Conservation (phyloP, 306 rosid genomes). For the Carpinus viminea region DNA sequence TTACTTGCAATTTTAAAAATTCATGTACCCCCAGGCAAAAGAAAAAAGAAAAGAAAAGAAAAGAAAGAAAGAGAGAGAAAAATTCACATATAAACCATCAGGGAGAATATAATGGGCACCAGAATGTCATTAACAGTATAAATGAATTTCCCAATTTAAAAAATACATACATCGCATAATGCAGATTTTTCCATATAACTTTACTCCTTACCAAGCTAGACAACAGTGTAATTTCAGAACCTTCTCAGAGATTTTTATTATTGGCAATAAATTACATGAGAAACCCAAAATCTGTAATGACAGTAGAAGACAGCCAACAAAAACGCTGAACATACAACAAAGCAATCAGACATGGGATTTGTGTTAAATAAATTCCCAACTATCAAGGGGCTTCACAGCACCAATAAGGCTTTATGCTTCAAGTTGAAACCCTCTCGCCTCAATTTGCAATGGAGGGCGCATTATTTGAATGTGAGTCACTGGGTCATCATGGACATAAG, state of each 20-base stretch:
- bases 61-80: too few species aligned
- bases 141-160: neutral
- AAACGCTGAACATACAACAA: neutral
- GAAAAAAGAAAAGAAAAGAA: too few species aligned
- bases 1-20: neutral
- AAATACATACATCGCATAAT: neutral
- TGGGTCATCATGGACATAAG: neutral
- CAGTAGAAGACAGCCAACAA: slow-evolving; percentile 3
- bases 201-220: slow-evolving; percentile 16
- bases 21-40: neutral
- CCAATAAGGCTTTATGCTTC: neutral
- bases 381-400: neutral
- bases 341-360: slow-evolving; percentile 3
- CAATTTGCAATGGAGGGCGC: neutral
- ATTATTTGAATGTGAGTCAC: neutral
- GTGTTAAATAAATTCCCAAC: neutral
- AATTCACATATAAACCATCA: neutral
- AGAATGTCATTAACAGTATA: neutral
- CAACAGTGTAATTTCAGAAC: slow-evolving; percentile 4
- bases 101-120: neutral
- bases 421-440: neutral
- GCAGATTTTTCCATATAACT: neutral
- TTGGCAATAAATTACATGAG: slow-evolving; percentile 6
- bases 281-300: slow-evolving; percentile 4
- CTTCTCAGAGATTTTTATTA: slow-evolving; percentile 3